Evolutionary conservation across 2,329 filamentous ascomycete genomes (phyloP).

Genomic region (Diplocarpon mali): DNA sequence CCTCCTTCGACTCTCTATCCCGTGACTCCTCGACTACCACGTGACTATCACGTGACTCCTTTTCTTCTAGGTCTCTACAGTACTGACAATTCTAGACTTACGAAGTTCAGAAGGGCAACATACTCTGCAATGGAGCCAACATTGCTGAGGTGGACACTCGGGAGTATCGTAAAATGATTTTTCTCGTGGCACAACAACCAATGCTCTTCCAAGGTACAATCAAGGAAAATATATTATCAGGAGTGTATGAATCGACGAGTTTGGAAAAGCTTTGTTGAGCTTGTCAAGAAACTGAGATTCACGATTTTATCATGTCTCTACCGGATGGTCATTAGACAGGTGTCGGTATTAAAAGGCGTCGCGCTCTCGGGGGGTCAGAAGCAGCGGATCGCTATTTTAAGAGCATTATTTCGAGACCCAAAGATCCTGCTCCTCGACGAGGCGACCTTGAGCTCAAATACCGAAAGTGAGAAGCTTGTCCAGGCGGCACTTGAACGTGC

Average conservation of each 20-base stretch:
- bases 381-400: constrained; percentile 43
- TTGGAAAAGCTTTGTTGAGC: constrained; percentile 35
- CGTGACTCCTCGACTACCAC: too few relatives aligned
- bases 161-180: constrained; percentile 52
- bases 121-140: constrained; percentile 52
- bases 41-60: too few relatives aligned
- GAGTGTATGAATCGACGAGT: constrained; percentile 35
- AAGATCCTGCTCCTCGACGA: constrained; percentile 46
- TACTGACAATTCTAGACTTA: constrained; percentile 46
- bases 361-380: constrained; percentile 43
- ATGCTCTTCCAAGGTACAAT: constrained; percentile 52
- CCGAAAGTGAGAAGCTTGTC: constrained; percentile 44
- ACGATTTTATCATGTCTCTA: constrained; percentile 40
- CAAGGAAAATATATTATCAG: constrained; percentile 58
- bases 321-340: constrained; percentile 39
- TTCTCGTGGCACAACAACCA: constrained; percentile 65
- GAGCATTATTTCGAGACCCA: constrained; percentile 41
- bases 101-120: constrained; percentile 49
- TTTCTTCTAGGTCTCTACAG: too few relatives aligned
- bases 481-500: constrained; percentile 58
- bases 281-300: constrained; percentile 39
- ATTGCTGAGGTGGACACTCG: constrained; percentile 48
- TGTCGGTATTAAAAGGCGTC: constrained; percentile 35
- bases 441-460: constrained; percentile 45
- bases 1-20: too few relatives aligned